Conservation (phyloP, 1,284 basidiomycete species). For the Pyrrhoderma noxium region DNA sequence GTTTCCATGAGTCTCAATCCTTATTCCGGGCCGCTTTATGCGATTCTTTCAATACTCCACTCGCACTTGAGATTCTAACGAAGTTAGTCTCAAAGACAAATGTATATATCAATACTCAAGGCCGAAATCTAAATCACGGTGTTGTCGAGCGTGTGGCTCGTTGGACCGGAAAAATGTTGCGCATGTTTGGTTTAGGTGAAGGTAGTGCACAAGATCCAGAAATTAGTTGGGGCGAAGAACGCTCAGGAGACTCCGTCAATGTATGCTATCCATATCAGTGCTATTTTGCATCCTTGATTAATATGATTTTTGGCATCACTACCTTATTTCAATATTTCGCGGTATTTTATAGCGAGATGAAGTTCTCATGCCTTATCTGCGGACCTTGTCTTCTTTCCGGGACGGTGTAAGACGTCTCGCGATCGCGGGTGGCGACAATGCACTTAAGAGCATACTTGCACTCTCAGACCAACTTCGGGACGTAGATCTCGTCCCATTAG, state of each 20-base stretch:
- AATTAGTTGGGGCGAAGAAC: slow-evolving; percentile 67
- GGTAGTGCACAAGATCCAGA: slow-evolving; percentile 41
- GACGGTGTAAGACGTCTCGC: slow-evolving; percentile 84
- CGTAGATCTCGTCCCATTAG: slow-evolving; percentile 83
- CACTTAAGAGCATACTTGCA: slow-evolving; percentile 70
- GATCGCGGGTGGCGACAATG: slow-evolving; percentile 60
- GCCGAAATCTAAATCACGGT: slow-evolving; percentile 57
- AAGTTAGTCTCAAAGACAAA: slow-evolving; percentile 87
- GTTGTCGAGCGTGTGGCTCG: slow-evolving; percentile 70
- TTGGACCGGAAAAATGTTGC: slow-evolving; percentile 88
- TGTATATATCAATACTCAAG: slow-evolving; percentile 72
- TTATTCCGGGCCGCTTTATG: slow-evolving; percentile 87
- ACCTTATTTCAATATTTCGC: background rate
- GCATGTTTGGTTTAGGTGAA: slow-evolving; percentile 93
- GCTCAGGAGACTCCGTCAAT: slow-evolving; percentile 38
- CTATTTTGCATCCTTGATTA: background rate
- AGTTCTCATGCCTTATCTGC: slow-evolving; percentile 84
- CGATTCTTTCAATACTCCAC: slow-evolving; percentile 96
- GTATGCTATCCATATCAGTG: slow-evolving; percentile 38
- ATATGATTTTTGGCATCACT: background rate
- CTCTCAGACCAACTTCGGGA: slow-evolving; percentile 90
- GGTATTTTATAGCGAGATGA: slow-evolving; percentile 75
- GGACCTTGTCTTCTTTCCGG: slow-evolving; percentile 83
- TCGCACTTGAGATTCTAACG: slow-evolving; percentile 70
- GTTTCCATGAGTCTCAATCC: slow-evolving; percentile 70